Conservation (phyloP, 2,329 filamentous ascomycete genomes). For the Fusarium sp. region DNA sequence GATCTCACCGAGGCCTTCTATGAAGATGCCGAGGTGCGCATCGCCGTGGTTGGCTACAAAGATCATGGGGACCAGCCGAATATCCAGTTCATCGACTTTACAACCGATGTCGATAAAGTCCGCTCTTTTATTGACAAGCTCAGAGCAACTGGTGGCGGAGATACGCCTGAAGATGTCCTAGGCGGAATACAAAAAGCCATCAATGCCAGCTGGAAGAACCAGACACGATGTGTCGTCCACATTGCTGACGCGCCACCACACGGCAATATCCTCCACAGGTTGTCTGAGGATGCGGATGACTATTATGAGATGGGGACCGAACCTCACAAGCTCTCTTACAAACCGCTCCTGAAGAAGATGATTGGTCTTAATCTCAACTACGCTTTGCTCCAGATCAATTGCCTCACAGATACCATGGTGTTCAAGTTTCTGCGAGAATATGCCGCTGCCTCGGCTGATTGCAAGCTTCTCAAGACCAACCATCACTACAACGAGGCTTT, state of each 20-base stretch:
- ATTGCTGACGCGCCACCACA: conserved; percentile 28
- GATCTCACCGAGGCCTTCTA: conserved; percentile 47
- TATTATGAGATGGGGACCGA: conserved; percentile 9
- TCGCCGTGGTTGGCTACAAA: conserved; percentile 51
- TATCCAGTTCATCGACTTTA: conserved; percentile 24
- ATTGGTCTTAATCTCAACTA: conserved; percentile 22
- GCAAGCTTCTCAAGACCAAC: conserved; percentile 13
- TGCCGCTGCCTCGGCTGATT: conserved; percentile 4
- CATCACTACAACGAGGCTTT: not conserved
- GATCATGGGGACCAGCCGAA: conserved; percentile 43
- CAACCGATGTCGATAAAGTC: conserved; percentile 4
- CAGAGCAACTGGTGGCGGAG: conserved; percentile 40
- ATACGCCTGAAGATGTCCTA: conserved; percentile 50
- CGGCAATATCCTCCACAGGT: conserved; percentile 9
- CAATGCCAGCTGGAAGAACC: conserved; percentile 46
- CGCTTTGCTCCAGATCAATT: conserved; percentile 13
- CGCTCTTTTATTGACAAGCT: conserved; percentile 6
- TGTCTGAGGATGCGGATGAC: not conserved
- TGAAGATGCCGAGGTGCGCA: conserved; percentile 48
- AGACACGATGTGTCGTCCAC: conserved; percentile 43
- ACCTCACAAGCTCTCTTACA: conserved; percentile 9
- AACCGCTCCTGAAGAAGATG: conserved; percentile 24
- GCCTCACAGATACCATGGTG: conserved; percentile 4
- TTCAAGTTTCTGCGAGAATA: conserved; percentile 15
- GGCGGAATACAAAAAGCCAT: conserved; percentile 47